These are phyloP conservation scores for Vigna radiata DNA, from an alignment of 306 rosid genomes.

Conservation along the genomic window DNA sequence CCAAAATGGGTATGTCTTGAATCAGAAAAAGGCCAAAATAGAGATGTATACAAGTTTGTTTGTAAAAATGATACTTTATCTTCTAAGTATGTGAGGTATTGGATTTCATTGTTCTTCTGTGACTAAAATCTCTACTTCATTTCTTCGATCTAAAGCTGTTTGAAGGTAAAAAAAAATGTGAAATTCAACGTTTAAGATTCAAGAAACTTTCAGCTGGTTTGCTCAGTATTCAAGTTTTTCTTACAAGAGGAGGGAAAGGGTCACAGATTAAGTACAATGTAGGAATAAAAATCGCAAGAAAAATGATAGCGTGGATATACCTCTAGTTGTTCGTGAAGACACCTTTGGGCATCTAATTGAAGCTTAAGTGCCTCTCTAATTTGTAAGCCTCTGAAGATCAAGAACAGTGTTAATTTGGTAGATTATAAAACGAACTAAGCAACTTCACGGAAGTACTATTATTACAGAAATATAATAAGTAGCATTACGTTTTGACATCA, in stretches of 20 bases:
- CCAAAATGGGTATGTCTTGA: not conserved
- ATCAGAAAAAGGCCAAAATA: not conserved
- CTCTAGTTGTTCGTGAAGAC: slow-evolving; percentile 94
- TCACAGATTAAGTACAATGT: slow-evolving; percentile 1
- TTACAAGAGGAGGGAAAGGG: not conserved
- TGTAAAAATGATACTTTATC: not conserved
- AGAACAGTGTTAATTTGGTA: slow-evolving; percentile 3
- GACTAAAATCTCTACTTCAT: slow-evolving; percentile 2
- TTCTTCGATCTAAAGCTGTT: not conserved
- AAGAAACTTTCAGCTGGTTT: slow-evolving; percentile 32
- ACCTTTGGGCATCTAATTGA: slow-evolving; percentile 87
- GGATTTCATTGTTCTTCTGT: not conserved
- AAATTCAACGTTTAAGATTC: slow-evolving; percentile 2
- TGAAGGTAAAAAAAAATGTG: not conserved
- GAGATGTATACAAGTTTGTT: slow-evolving; percentile 1
- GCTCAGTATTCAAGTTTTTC: not conserved
- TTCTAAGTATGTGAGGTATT: not conserved
- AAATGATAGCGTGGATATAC: slow-evolving; percentile 47
- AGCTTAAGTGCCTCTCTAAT: slow-evolving; percentile 83
- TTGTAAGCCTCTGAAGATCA: slow-evolving; percentile 72
- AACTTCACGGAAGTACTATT: not conserved
- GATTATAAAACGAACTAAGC: slow-evolving; percentile 22
- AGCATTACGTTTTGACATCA: slow-evolving; percentile 69
- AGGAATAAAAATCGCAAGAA: not conserved
- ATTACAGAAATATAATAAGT: slow-evolving; percentile 5